Base-by-base conservation (phyloP, 495 filamentous ascomycete species). In the Cladorrhinum samala region DNA sequence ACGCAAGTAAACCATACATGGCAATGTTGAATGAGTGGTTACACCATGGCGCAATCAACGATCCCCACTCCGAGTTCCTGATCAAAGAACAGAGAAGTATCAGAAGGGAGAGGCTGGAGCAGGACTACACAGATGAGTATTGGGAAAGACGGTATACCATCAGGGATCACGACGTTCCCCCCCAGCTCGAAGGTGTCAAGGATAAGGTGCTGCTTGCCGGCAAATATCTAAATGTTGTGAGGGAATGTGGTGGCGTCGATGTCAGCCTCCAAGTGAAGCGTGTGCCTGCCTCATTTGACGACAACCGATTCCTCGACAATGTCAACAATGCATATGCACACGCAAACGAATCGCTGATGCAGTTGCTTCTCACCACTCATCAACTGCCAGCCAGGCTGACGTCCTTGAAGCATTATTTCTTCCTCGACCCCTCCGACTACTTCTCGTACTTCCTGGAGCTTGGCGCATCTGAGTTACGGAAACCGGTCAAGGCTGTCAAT, bases 91-190 rank as follows among this genome's bases (percentile, higher is more conserved):
- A 95, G 64, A 92, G 92, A 69, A 93, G 89, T 61, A 97, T 98
- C 60, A 85, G 85, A 49, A 81, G 93, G 17, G 94, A 96, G 61
- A 80, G 86, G 60, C 72, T 98, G 9, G 90, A 96, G 64, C 83
- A 95, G 61, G 93, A 98, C 69, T 98, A 96, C 60, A 97, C 91
- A 0, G 93, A 98, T 62, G 93, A 97, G 59, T 98, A 98, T 68
- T 98, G 93, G 93, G 93, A 97, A 63, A 90, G 95, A 67, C 79
- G 93, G 51, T 98, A 98, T 60, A 96, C 91, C 11, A 89, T 97
- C 54, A 83, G 93, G 39, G 87, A 95, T 40, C 79, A 88, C 41
- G 90, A 93, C 50, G 84, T 97, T 11, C 93, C 93, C 2, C 92
- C 93, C 11, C 93, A 98, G 65, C 79, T 98, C 5, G 89, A 94